Evolutionary conservation across 495 filamentous ascomycete species (phyloP).

Genomic region (Penicillium longicatenatum): DNA sequence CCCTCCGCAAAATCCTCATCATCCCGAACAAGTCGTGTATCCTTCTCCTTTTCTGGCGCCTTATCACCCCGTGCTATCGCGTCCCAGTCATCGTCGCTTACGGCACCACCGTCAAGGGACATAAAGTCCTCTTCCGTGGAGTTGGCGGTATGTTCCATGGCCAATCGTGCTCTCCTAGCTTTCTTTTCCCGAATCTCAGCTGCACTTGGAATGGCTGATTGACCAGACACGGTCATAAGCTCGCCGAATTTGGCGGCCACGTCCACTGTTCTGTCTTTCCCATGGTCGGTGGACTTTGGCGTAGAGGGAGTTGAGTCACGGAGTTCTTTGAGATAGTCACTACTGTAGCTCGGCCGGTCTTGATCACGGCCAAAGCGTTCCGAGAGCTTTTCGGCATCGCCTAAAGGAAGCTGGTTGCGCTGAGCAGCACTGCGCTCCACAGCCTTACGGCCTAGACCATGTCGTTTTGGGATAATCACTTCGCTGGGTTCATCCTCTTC

Average conservation of each 20-base stretch:
- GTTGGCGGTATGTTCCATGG: slow-evolving; percentile 67
- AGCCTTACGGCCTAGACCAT: slow-evolving; percentile 65
- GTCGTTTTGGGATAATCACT: slow-evolving; percentile 68
- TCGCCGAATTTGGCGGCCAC: slow-evolving; percentile 65
- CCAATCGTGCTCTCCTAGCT: slow-evolving; percentile 76
- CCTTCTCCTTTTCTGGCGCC: slow-evolving; percentile 31
- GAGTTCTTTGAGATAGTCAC: slow-evolving; percentile 83
- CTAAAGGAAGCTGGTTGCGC: slow-evolving; percentile 46
- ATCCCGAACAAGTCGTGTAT: slow-evolving; percentile 77
- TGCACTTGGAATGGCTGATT: slow-evolving; percentile 69
- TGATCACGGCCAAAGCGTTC: slow-evolving; percentile 61
- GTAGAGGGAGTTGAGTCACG: slow-evolving; percentile 79
- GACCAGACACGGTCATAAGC: slow-evolving; percentile 36
- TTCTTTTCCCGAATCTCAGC: slow-evolving; percentile 94
- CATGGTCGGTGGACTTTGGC: slow-evolving; percentile 58
- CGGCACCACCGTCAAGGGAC: slow-evolving; percentile 57
- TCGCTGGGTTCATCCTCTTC: slow-evolving; percentile 57
- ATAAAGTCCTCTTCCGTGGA: slow-evolving; percentile 81
- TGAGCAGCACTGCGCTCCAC: slow-evolving; percentile 71
- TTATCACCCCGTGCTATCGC: slow-evolving; percentile 44
- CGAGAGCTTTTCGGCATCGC: slow-evolving; percentile 47
- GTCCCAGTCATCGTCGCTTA: slow-evolving; percentile 50
- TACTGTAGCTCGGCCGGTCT: slow-evolving; percentile 81
- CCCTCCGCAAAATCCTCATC: slow-evolving; percentile 96
- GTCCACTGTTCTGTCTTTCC: slow-evolving; percentile 65